These are phyloP conservation scores for Saccharomycopsis babjevae DNA, from an alignment of 805 yeast genomes.

Conservation along the genomic window DNA sequence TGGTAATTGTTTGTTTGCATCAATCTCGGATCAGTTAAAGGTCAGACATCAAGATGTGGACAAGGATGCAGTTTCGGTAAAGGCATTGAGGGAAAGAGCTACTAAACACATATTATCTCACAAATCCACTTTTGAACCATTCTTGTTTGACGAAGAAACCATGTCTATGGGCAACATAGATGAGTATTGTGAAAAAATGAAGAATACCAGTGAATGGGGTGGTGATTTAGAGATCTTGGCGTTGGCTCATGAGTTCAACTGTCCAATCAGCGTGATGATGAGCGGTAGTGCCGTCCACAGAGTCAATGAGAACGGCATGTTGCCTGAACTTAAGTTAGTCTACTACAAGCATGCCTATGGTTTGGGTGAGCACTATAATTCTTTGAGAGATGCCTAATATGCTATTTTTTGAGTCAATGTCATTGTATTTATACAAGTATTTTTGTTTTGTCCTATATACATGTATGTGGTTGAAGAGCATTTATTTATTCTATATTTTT, in stretches of 20 bases:
- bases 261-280: constrained; percentile 68
- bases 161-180: constrained; percentile 53
- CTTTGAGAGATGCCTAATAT: constrained; percentile 39
- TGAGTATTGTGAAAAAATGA: constrained; percentile 58
- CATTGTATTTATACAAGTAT: too few species aligned
- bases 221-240: constrained; percentile 90
- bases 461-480: too few species aligned
- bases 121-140: constrained; percentile 68
- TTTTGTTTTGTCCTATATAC: background rate
- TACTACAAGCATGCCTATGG: constrained; percentile 81
- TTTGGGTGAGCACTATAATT: constrained; percentile 92
- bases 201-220: constrained; percentile 88
- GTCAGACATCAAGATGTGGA: constrained; percentile 35
- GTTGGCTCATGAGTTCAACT: constrained; percentile 55
- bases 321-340: constrained; percentile 55
- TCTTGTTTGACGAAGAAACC: constrained; percentile 70
- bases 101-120: constrained; percentile 56
- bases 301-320: constrained; percentile 49
- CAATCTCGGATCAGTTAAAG: constrained; percentile 68
- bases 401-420: too few species aligned
- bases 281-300: constrained; percentile 61
- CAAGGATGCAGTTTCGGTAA: constrained; percentile 26
- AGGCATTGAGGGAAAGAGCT: constrained; percentile 52
- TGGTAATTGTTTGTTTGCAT: constrained; percentile 88
- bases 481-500: too few species aligned